phyloP scores from a whole-genome alignment of 2,329 filamentous ascomycete genomes.

The Fusarium tupiense region DNA sequence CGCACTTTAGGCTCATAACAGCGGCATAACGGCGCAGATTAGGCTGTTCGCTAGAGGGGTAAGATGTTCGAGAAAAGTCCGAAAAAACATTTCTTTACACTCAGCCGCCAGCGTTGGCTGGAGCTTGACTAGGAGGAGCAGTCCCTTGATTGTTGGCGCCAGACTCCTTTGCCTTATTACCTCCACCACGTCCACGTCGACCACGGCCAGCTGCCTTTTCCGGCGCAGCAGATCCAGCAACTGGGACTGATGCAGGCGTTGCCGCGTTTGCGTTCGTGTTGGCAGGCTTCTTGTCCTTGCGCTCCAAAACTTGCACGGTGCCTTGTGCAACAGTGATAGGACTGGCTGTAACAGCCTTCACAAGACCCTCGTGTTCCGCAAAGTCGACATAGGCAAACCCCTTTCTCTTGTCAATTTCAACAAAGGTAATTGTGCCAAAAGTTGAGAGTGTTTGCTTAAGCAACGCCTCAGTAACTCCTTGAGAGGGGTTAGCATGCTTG shows the following conservation, averaged over 20 bases:
- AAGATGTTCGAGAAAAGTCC: slow-evolving; percentile 28
- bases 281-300: slow-evolving; percentile 68
- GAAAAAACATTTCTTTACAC: neutral
- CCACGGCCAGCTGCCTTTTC: slow-evolving; percentile 47
- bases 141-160: slow-evolving; percentile 21
- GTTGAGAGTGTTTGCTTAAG: slow-evolving; percentile 77
- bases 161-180: slow-evolving; percentile 42
- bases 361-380: slow-evolving; percentile 74
- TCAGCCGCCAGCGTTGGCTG: slow-evolving; percentile 36
- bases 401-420: slow-evolving; percentile 95
- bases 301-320: slow-evolving; percentile 86
- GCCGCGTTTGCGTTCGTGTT: slow-evolving; percentile 27
- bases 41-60: slow-evolving; percentile 16
- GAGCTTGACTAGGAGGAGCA: neutral
- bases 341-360: slow-evolving; percentile 83
- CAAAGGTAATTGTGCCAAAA: slow-evolving; percentile 79
- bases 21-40: slow-evolving; percentile 16
- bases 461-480: slow-evolving; percentile 86
- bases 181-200: slow-evolving; percentile 48
- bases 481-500: slow-evolving; percentile 87
- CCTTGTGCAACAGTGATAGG: slow-evolving; percentile 85
- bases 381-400: slow-evolving; percentile 96
- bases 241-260: slow-evolving; percentile 25
- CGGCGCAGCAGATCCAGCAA: slow-evolving; percentile 26
- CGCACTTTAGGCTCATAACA: neutral